Evolutionary conservation across 2,329 filamentous ascomycete genomes (phyloP), one percentile per base, ranked within the genome.

Genomic region (Paecilomyces variotii): DNA sequence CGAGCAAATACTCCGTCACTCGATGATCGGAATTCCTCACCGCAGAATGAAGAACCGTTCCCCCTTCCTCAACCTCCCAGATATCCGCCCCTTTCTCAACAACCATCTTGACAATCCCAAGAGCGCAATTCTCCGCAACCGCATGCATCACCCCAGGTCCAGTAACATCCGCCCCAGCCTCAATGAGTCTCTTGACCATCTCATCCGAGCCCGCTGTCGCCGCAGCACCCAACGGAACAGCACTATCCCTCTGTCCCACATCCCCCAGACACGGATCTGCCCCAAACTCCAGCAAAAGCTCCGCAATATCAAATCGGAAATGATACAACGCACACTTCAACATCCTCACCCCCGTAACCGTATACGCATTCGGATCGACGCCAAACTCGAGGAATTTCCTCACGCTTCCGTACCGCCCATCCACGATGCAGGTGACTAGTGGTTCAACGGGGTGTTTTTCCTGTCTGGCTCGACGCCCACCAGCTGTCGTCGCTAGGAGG

Each of bases 291-390:
- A 62, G 25, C n/a, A 62, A 24, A 26, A 61, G 53, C 19, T 57
- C 54, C 2, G 49, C 39, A 5, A 56, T 27, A 9, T 51, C 4
- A n/a, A 32, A 25, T 19, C 30, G 49, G 1, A 68, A 14, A 6
- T 32, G 10, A 30, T 26, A 19, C 12, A 59, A 28, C 9, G 59
- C 59, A 14, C 55, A 50, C 25, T 26, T 53, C 5, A 63, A 54
- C 35, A 63, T 19, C 1, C 60, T 35, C 11, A 19, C 19, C 4
- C 61, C 61, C 2, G 12, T 26, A n/a, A 58, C 49, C 9, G 51
- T 26, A 32, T 63, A 60, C 10, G 59, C 26, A 49, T 61, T 61
- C 9, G 60, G 56, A 35, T 60, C 53, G 19, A 61, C 28, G 7
- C 58, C 53, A 7, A 54, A 34, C 3, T 50, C 25, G 7, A 63